phyloP scores from a whole-genome alignment of 2,329 filamentous ascomycete species.

The Apiospora sp. region DNA sequence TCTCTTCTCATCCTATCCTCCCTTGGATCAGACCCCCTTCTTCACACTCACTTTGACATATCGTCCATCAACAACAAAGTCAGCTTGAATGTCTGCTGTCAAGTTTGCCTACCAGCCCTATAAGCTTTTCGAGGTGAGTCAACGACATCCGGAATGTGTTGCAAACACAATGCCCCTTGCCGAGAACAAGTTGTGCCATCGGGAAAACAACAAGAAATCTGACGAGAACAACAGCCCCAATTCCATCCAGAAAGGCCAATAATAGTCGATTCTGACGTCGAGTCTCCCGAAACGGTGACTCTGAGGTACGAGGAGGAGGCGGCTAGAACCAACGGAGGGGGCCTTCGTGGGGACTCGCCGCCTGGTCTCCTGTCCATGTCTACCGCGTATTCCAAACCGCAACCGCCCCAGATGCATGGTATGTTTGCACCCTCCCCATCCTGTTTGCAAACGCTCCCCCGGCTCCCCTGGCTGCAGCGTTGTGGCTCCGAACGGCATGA shows the following conservation, averaged over 20 bases:
- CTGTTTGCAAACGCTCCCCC: neutral
- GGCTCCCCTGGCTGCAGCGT: neutral
- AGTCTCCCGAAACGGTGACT: conserved; percentile 64
- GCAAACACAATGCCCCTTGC: conserved; percentile 18
- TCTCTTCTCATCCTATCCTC: conserved; percentile 33
- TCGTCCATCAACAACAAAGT: conserved; percentile 33
- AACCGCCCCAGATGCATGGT: conserved; percentile 83
- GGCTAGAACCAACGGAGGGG: conserved; percentile 59
- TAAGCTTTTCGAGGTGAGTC: conserved; percentile 68
- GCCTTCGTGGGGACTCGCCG: conserved; percentile 64
- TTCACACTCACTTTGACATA: conserved; percentile 31
- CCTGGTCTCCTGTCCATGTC: conserved; percentile 76
- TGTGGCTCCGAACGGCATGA: neutral
- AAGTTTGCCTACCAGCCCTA: conserved; percentile 64
- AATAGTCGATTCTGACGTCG: conserved; percentile 63
- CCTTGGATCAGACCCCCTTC: conserved; percentile 42
- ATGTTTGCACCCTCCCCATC: conserved; percentile 51
- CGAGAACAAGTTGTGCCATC: conserved; percentile 21
- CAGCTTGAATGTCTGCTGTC: conserved; percentile 65
- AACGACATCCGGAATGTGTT: conserved; percentile 28
- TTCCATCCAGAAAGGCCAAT: conserved; percentile 63
- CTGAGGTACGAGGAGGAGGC: conserved; percentile 64
- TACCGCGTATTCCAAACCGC: conserved; percentile 75
- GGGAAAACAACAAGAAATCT: conserved; percentile 28
- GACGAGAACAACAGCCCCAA: conserved; percentile 51